These are phyloP conservation scores for Blastocladiella emersonii DNA, from an alignment of 371 early-diverging fungal species.

Conservation along the genomic window DNA sequence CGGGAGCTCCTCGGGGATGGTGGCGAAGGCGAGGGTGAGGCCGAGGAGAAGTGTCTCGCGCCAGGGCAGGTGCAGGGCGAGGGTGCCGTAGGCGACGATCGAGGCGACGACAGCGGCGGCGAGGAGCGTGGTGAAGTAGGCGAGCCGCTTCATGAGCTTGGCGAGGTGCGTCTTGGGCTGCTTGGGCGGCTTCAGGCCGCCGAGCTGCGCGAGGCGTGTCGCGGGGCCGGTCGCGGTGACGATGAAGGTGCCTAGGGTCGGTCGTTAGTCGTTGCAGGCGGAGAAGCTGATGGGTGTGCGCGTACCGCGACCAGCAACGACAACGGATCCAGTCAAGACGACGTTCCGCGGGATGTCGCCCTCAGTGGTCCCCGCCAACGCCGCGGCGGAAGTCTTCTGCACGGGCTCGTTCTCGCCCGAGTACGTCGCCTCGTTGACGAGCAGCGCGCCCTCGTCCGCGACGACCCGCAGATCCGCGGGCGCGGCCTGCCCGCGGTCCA, in stretches of 20 bases:
- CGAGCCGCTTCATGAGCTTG: neutral
- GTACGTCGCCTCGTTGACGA: conserved; percentile 29
- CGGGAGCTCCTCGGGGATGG: conserved; percentile 43
- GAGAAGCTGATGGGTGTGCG: too few relatives aligned
- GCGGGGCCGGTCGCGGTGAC: conserved; percentile 31
- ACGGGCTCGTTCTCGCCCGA: conserved; percentile 35
- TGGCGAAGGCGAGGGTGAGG: conserved; percentile 25
- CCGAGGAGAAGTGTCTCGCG: conserved; percentile 15
- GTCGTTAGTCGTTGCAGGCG: conserved; percentile 39
- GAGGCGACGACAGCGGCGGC: conserved; percentile 4
- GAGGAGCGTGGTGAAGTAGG: neutral
- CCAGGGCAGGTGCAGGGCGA: conserved; percentile 14
- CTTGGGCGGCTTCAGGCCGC: neutral
- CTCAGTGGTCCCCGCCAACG: conserved; percentile 6
- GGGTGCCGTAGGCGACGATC: conserved; percentile 5
- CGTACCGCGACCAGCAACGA: conserved; percentile 20
- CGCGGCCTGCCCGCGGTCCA: conserved; percentile 30
- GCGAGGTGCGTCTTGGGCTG: neutral
- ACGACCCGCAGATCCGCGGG: conserved; percentile 34
- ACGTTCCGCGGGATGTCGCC: neutral
- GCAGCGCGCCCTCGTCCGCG: conserved; percentile 15
- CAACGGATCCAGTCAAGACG: conserved; percentile 13
- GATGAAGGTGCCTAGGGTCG: conserved; percentile 30
- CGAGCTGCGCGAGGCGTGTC: conserved; percentile 21
- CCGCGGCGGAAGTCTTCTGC: conserved; percentile 9